A percentile compares a stretch with the other conserved stretches of the same genome.
Evolutionary conservation across 345 rosid species (phyloP).

Genomic region (Eutrema heterophyllum): DNA sequence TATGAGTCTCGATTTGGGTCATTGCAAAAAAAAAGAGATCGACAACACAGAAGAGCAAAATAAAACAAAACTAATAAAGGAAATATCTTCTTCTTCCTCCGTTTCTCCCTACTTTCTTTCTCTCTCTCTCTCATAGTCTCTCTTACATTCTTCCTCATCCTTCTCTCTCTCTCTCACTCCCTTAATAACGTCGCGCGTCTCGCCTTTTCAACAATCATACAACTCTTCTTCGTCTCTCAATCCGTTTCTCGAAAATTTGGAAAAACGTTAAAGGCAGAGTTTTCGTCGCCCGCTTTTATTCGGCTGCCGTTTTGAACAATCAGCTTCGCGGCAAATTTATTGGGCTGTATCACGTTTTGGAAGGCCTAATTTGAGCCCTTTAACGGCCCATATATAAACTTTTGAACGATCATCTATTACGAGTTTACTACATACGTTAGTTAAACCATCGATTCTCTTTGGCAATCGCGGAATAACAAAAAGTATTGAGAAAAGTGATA

Average conservation of each 20-base stretch:
- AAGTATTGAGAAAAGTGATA: neutral
- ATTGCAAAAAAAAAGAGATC: no score
- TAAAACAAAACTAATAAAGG: no score
- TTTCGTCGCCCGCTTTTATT: conserved; percentile 36
- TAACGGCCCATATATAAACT: neutral
- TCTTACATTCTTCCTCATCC: conserved; percentile 5
- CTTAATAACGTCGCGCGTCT: conserved; percentile 3
- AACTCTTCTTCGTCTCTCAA: neutral
- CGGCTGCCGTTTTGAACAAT: conserved; percentile 15
- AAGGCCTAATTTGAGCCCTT: neutral
- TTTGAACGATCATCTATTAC: no score
- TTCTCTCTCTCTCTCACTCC: neutral
- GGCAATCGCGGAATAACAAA: neutral
- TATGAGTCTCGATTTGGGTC: no score
- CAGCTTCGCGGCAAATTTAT: conserved; percentile 24
- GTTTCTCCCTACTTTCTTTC: conserved; percentile 19
- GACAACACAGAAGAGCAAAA: no score
- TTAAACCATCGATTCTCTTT: neutral
- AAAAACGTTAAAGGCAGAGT: conserved; percentile 27
- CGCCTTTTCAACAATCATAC: conserved; percentile 10
- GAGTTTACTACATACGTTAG: no score
- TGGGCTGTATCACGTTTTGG: neutral
- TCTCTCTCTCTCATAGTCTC: neutral
- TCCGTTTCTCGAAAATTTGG: conserved; percentile 11
- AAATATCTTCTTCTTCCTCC: conserved; percentile 11